A percentile compares a stretch with the other conserved stretches of the same genome.
phyloP scores from a whole-genome alignment of 1,284 basidiomycete species.

The Apiotrichum akiyoshidainum region DNA sequence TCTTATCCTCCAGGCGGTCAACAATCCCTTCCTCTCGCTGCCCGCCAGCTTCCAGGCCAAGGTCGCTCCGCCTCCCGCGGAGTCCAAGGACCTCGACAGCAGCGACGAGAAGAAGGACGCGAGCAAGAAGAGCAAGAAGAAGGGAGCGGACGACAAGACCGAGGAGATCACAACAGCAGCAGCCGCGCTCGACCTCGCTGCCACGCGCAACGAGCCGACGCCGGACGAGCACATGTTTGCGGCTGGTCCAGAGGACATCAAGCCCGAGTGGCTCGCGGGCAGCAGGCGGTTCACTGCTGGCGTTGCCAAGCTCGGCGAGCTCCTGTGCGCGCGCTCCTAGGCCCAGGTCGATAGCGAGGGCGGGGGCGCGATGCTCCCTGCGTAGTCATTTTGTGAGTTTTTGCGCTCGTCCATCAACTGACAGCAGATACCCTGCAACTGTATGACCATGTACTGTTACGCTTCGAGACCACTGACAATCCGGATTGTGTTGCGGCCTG shows the following conservation, averaged over 20 bases:
- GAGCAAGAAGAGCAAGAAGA: background rate
- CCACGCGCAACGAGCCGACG: conserved; percentile 14
- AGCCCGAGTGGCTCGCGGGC: conserved; percentile 33
- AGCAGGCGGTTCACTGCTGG: conserved; percentile 36
- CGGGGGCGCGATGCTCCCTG: background rate
- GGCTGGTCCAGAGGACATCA: conserved; percentile 37
- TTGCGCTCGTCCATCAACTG: background rate
- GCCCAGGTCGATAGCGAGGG: background rate
- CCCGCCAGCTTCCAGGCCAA: conserved; percentile 31
- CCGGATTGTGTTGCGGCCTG: background rate
- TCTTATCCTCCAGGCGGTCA: conserved; percentile 34
- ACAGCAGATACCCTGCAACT: conserved; percentile 4
- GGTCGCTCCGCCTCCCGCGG: background rate
- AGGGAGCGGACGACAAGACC: background rate
- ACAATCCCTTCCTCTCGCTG: conserved; percentile 47
- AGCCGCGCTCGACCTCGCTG: background rate
- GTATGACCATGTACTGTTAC: conserved; percentile 6
- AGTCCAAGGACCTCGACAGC: background rate
- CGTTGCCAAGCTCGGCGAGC: conserved; percentile 36
- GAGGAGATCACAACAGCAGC: background rate
- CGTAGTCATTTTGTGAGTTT: background rate
- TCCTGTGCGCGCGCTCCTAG: conserved; percentile 23
- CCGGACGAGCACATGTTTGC: conserved; percentile 35
- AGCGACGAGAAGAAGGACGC: background rate
- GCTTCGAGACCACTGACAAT: background rate